A percentile compares a stretch with the other conserved stretches of the same genome.
phyloP scores from a whole-genome alignment of 352 stramenopile species.

The Hyaloperonospora arabidopsidis region DNA sequence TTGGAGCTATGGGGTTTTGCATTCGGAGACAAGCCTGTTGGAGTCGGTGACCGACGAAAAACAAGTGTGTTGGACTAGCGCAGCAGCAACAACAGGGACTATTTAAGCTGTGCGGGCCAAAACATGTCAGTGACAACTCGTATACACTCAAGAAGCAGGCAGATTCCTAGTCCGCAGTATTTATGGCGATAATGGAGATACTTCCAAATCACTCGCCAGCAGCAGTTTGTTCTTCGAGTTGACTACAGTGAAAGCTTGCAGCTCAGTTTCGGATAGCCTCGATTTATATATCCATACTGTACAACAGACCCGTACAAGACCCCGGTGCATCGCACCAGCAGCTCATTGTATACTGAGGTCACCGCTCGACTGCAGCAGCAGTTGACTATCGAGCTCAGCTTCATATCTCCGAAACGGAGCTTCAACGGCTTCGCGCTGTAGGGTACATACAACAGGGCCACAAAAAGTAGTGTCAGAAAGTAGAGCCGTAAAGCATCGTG shows the following conservation, averaged over 20 bases:
- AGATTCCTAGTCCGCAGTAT: too few species aligned
- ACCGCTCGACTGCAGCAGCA: constrained; percentile 18
- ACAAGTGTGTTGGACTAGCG: constrained; percentile 66
- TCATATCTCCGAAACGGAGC: constrained; percentile 29
- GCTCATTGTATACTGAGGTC: constrained; percentile 19
- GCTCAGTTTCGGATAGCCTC: not conserved
- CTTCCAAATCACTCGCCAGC: not conserved
- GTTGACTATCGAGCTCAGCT: constrained; percentile 24
- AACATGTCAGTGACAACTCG: constrained; percentile 4
- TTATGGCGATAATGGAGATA: too few species aligned
- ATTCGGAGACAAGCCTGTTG: constrained; percentile 40
- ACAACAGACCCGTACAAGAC: constrained; percentile 10
- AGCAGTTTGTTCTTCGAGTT: not conserved
- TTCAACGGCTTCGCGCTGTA: constrained; percentile 31
- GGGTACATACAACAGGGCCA: not conserved
- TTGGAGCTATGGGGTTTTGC: constrained; percentile 86
- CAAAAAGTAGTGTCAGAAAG: constrained; percentile 1
- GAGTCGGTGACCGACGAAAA: constrained; percentile 30
- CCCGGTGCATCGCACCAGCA: not conserved
- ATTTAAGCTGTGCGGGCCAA: constrained; percentile 3
- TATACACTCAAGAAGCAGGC: constrained; percentile 27
- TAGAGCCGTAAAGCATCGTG: not conserved
- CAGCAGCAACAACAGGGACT: constrained; percentile 9
- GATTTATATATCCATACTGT: constrained; percentile 4
- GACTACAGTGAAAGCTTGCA: too few species aligned